Percentiles rank a stretch among this genome's conserved stretches.
Conservation (phyloP, 495 filamentous ascomycete species). For the Trichodelitschia bisporula region DNA sequence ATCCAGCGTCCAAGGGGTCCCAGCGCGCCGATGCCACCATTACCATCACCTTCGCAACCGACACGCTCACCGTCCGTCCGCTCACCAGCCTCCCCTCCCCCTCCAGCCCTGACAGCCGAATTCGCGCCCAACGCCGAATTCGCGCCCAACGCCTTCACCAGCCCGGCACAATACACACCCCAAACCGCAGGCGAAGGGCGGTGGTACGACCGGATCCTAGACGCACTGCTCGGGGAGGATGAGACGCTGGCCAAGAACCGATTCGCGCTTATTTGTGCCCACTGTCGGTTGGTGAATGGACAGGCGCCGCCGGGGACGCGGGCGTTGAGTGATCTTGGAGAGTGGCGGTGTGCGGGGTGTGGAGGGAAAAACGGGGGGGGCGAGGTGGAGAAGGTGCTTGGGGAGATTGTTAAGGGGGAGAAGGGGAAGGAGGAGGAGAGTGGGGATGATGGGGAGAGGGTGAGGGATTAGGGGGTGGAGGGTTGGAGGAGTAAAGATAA, state of each 20-base stretch:
- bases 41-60: too few species aligned
- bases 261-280: conserved; percentile 60
- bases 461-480: too few species aligned
- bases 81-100: conserved; percentile 5
- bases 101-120: conserved; percentile 5
- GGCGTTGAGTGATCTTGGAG: conserved; percentile 53
- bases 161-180: conserved; percentile 25
- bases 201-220: conserved; percentile 89
- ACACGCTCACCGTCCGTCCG: conserved; percentile 6
- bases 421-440: not conserved
- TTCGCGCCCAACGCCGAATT: conserved; percentile 21
- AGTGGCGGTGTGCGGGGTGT: conserved; percentile 75
- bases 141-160: conserved; percentile 32
- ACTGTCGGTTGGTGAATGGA: conserved; percentile 79
- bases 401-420: not conserved
- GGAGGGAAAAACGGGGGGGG: conserved; percentile 59
- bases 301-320: conserved; percentile 78
- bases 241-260: conserved; percentile 82
- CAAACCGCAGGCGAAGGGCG: too few species aligned
- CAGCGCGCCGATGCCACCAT: conserved; percentile 5
- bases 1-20: conserved; percentile 21
- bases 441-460: too few species aligned
- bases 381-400: conserved; percentile 3
- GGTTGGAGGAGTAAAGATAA: too few species aligned
- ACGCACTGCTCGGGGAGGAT: conserved; percentile 83